Evolutionary conservation across 768 basidiomycete species (phyloP), one percentile per base, ranked within the genome.

Genomic region (Austroboletus eburneus): DNA sequence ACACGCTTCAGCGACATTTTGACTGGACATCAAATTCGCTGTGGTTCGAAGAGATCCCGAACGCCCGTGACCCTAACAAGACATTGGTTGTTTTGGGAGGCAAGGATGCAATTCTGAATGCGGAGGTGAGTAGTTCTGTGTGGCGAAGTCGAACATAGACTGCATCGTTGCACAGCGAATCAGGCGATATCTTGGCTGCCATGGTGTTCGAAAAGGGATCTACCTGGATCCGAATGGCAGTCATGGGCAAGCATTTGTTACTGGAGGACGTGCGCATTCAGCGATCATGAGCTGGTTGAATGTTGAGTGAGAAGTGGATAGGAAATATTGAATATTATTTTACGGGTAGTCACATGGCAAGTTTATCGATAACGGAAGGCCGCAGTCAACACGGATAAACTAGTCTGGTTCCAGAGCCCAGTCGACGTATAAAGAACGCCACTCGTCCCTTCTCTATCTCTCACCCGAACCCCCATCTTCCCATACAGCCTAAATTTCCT

Each of bases 1-100:
- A 93, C 62, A 79, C 89, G 46, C 74, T 96, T 37, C 86, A 85
- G 55, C 76, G 88, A 22, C 81, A 89, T 61, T 90, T 90, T 56
- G 85, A 87, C 58, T 93, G 90, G 91, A 74, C 80, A 32, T 79
- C 87, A 10, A 96, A 96, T 60, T 83, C 88, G 9, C 72, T 97
- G 10, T 97, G 87, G 81, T 88, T 80, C 50, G 89, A 93, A 65
- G 87, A 94, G 57, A 91, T 95, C 38, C 88, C 90, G 1, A 75
- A 91, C 58, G 86, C 84, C 14, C 69, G 73, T 14, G 81, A 92
- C 63, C 76, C 82, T 1, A 54, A 70, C 27, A 83, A 79, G 58
- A 79, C 85, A 0, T 65, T 83, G 41, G 87, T 91, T 63, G 72
- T 94, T 51, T 72, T 96, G 16, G 89, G 91, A n/a, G 89, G 85